phyloP scores from a whole-genome alignment of 352 stramenopile species.

The Phytopythium sindhum region DNA sequence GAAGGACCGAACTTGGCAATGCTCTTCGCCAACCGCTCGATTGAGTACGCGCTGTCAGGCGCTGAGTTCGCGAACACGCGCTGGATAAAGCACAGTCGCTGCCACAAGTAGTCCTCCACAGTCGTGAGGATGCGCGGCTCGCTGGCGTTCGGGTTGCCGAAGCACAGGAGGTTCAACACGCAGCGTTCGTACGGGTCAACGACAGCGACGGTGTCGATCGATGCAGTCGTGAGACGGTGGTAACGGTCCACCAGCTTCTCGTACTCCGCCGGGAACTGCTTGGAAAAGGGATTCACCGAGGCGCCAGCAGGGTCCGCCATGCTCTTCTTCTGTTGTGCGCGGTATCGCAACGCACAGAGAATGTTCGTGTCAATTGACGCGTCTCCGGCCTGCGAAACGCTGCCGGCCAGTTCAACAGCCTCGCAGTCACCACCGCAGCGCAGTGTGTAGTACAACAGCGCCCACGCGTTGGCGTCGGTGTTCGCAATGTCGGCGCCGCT shows the following conservation, averaged over 20 bases:
- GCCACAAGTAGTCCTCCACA: slow-evolving; percentile 86
- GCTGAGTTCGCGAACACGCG: slow-evolving; percentile 30
- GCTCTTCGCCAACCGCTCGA: slow-evolving; percentile 55
- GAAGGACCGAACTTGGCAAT: slow-evolving; percentile 74
- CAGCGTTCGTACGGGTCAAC: slow-evolving; percentile 77
- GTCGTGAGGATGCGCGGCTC: slow-evolving; percentile 73
- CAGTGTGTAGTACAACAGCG: slow-evolving; percentile 77
- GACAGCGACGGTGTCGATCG: slow-evolving; percentile 65
- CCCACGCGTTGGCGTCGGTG: slow-evolving; percentile 59
- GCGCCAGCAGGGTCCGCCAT: slow-evolving; percentile 29
- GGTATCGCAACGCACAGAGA: slow-evolving; percentile 55
- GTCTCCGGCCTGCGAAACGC: slow-evolving; percentile 34
- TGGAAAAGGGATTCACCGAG: slow-evolving; percentile 51
- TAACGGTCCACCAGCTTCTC: slow-evolving; percentile 61
- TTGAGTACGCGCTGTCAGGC: slow-evolving; percentile 60
- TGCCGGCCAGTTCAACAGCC: slow-evolving; percentile 52
- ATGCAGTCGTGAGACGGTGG: slow-evolving; percentile 64
- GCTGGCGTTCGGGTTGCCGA: slow-evolving; percentile 74
- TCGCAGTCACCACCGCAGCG: slow-evolving; percentile 72
- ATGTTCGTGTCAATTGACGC: slow-evolving; percentile 55
- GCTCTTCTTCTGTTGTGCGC: slow-evolving; percentile 52
- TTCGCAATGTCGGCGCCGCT: slow-evolving; percentile 23
- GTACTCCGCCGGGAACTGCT: slow-evolving; percentile 66
- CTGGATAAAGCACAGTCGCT: slow-evolving; percentile 80
- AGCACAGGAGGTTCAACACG: slow-evolving; percentile 78